These are phyloP conservation scores for Amauroascus niger DNA, from an alignment of 2,329 filamentous ascomycete species.

Conservation along the genomic window DNA sequence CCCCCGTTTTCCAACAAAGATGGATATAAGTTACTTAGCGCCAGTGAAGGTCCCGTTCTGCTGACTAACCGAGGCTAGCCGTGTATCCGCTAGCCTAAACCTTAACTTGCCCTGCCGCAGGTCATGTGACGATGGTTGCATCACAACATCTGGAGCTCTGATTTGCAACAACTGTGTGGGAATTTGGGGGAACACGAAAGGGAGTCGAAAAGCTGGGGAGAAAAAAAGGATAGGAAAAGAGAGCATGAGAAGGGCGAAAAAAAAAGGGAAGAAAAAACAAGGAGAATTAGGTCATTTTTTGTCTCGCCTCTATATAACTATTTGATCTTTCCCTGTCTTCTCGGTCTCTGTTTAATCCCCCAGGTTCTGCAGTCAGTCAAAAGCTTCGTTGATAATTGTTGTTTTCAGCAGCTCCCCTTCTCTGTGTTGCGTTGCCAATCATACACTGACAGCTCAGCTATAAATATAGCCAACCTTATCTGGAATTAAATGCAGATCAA, in stretches of 20 bases:
- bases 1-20: no score
- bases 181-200: no score
- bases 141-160: slow-evolving; percentile 12
- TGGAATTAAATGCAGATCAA: background rate
- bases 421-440: background rate
- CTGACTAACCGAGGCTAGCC: background rate
- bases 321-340: background rate
- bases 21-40: no score
- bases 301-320: background rate
- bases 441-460: background rate
- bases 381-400: background rate
- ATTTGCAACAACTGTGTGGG: slow-evolving; percentile 9
- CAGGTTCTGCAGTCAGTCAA: background rate
- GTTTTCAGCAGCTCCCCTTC: background rate
- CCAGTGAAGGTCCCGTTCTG: background rate
- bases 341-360: background rate
- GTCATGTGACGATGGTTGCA: slow-evolving; percentile 4
- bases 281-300: background rate
- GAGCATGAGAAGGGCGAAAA: no score
- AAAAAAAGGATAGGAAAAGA: background rate
- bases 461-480: background rate
- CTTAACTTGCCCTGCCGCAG: background rate
- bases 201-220: background rate
- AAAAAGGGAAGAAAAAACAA: background rate
- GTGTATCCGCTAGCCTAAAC: background rate